Conservation (phyloP, 371 early-diverging fungal species). For the Apophysomyces trapeziformis region DNA sequence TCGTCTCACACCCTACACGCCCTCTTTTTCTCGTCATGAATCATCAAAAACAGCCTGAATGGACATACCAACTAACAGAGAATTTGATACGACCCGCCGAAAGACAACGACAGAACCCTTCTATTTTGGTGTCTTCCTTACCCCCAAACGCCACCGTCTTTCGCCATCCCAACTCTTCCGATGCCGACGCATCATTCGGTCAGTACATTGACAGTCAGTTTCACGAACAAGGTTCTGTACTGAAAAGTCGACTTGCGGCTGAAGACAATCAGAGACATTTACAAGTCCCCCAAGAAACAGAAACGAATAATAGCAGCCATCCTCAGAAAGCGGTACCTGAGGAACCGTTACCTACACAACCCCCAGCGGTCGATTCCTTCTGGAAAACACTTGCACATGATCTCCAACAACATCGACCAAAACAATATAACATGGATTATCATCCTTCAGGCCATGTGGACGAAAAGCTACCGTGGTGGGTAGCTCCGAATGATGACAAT, state of each 20-base stretch:
- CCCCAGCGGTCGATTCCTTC: background rate
- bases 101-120: background rate
- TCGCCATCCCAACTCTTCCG: background rate
- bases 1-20: background rate
- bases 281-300: too few species aligned
- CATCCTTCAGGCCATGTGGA: background rate
- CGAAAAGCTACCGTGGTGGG: conserved; percentile 32
- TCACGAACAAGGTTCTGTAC: background rate
- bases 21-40: background rate
- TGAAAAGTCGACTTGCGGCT: background rate
- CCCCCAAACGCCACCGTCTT: background rate
- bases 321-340: background rate
- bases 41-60: background rate
- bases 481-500: conserved; percentile 22
- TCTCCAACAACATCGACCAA: conserved; percentile 9
- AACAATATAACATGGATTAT: conserved; percentile 2
- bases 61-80: conserved; percentile 7
- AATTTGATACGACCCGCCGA: background rate
- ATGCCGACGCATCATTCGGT: conserved; percentile 5
- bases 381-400: conserved; percentile 7
- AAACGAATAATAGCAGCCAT: too few species aligned
- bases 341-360: background rate
- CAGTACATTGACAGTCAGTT: conserved; percentile 2
- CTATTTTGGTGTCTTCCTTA: background rate
- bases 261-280: background rate